Conservation (phyloP, 164 flowering plant species). For the Brasenia schreberi region DNA sequence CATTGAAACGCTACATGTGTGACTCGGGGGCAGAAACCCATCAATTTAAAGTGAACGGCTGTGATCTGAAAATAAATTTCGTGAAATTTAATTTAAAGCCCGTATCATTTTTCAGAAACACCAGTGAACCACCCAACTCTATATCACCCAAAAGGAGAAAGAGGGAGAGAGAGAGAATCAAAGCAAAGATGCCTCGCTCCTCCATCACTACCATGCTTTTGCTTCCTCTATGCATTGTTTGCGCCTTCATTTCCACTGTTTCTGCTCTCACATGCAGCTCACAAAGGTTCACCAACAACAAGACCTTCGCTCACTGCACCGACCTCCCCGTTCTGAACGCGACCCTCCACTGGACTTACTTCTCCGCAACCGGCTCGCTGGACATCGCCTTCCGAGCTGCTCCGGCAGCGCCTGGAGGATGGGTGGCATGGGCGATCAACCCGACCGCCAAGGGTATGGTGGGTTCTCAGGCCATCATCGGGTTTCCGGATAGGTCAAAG, state of each 20-base stretch:
- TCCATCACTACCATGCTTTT: neutral
- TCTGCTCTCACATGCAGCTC: constrained; percentile 23
- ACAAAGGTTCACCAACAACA: constrained; percentile 10
- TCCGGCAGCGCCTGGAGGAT: constrained; percentile 13
- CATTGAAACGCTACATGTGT: too few species aligned
- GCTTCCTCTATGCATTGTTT: neutral
- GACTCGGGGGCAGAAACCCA: too few species aligned
- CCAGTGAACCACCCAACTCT: too few species aligned
- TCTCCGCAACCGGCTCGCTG: neutral
- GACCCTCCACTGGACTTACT: constrained; percentile 4
- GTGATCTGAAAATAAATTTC: too few species aligned
- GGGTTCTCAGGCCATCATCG: constrained; percentile 3
- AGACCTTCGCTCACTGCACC: constrained; percentile 1
- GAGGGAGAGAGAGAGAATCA: neutral
- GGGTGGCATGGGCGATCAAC: constrained; percentile 3
- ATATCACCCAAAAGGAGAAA: too few species aligned
- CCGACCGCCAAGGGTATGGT: neutral
- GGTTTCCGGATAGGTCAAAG: neutral
- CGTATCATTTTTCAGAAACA: too few species aligned
- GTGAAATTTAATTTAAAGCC: too few species aligned
- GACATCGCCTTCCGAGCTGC: constrained; percentile 1
- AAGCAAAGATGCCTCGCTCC: neutral
- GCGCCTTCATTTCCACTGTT: neutral
- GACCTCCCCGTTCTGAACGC: constrained; percentile 2
- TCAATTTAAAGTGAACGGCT: too few species aligned